phyloP scores from a whole-genome alignment of 805 yeast genomes.

The Schwanniomyces polymorphus region DNA sequence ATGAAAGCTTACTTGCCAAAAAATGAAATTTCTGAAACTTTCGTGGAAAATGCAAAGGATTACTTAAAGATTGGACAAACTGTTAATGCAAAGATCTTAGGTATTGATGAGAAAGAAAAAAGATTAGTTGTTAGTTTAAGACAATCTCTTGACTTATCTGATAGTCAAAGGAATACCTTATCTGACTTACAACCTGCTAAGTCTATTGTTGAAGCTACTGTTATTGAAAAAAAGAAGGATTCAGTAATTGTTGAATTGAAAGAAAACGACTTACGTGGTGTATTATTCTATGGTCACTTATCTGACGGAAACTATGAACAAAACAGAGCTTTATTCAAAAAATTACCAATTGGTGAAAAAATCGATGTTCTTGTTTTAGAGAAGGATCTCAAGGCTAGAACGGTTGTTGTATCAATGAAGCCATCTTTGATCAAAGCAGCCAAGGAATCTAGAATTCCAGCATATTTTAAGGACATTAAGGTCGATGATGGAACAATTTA shows the following conservation, averaged over 20 bases:
- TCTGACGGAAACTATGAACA: slow-evolving; percentile 77
- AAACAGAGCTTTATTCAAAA: slow-evolving; percentile 64
- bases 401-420: slow-evolving; percentile 65
- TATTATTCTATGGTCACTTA: slow-evolving; percentile 70
- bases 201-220: slow-evolving; percentile 54
- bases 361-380: slow-evolving; percentile 67
- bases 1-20: slow-evolving; percentile 81
- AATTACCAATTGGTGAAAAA: slow-evolving; percentile 59
- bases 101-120: slow-evolving; percentile 51
- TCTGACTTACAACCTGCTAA: slow-evolving; percentile 57
- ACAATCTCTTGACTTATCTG: slow-evolving; percentile 53
- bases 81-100: slow-evolving; percentile 62
- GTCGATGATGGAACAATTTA: slow-evolving; percentile 45
- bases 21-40: slow-evolving; percentile 87
- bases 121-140: slow-evolving; percentile 75
- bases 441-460: slow-evolving; percentile 52
- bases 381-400: slow-evolving; percentile 59
- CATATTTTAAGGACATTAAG: slow-evolving; percentile 55
- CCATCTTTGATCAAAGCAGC: slow-evolving; percentile 68
- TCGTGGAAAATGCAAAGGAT: slow-evolving; percentile 73
- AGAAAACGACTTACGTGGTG: slow-evolving; percentile 57
- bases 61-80: slow-evolving; percentile 84
- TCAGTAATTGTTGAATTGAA: slow-evolving; percentile 66
- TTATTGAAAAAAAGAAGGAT: slow-evolving; percentile 77
- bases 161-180: slow-evolving; percentile 47